Evolutionary conservation across 2,329 filamentous ascomycete genomes (phyloP), one percentile per base, ranked within the genome.

Genomic region (Cucurbitaria berberidis): DNA sequence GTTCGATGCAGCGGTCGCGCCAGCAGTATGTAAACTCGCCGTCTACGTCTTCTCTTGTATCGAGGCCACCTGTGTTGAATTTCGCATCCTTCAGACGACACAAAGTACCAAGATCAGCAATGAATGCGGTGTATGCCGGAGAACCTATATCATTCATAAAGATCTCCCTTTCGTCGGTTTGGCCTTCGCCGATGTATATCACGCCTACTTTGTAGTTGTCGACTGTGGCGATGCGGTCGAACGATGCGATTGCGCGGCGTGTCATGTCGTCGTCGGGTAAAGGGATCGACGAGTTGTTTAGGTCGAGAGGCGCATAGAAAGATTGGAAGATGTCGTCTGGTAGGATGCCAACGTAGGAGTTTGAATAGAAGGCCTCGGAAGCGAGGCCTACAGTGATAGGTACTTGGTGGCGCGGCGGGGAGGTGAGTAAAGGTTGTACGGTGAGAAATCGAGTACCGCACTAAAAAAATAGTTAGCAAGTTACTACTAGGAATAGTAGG

Each of bases 191-290:
- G 59, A 98, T 89, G 74, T 97, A 99, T 35, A 99, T 87, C 19
- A 99, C 89, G 15, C 95, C 95, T 36, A 96, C 89, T 75, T 96
- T 97, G 80, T 98, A 92, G 6, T 92, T 92, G 74, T 99, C 95
- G 4, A 99, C 88, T 8, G 91, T 93, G 32, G 93, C 89, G 60
- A 86, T 96, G 27, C 88, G 86, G 74, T 99, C 95, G 73, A 99
- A 96, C 11, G 86, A 81, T 32, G 84, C 84, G 34, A 99, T 87
- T 0, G 91, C 89, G 62, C 93, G 86, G 32, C 86, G 83, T 2
- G 88, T 86, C 27, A 84, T 82, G 15, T 91, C 89, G 53, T 89
- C 85, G 24, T 84, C 78, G 0, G 92, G 91, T 6, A 98, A 81
- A 0, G 88, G 86, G 40, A 97, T 86, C 9, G 90, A 91, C 41